Evolutionary conservation across 768 basidiomycete genomes (phyloP), one percentile per base, ranked within the genome.

Genomic region (Auricularia sp.): DNA sequence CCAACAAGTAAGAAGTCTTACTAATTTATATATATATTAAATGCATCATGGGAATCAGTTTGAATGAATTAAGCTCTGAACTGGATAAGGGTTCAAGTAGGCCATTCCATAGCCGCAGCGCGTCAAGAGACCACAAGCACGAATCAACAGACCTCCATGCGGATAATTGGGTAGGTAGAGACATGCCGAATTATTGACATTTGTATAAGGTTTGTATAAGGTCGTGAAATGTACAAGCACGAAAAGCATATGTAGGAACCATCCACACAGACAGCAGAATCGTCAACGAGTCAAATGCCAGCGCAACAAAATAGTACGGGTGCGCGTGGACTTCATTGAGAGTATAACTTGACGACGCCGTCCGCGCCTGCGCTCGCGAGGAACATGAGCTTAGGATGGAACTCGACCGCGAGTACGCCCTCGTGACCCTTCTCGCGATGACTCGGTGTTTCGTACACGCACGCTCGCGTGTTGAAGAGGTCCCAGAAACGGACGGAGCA

Each of bases 401-500:
- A 90, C 67, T 89, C 87, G 12, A 96, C 87, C 69, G 87, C 91
- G 67, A 97, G 79, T 23, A 96, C 92, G 47, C 97, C 97, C 74
- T 98, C 94, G 62, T 85, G 83, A 51, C 86, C 88, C 76, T 95
- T 96, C 77, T 88, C 85, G 59, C 96, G 84, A 77, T 98, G 97
- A 43, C 84, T 84, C 36, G 90, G 87, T 66, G 91, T 83, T 74
- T 98, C 97, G 70, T 98, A 95, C 14, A 93, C 76, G 73, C 93
- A 96, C 56, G 87, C 83, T 44, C 84, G 83, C 63, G 87, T 81
- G 66, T 87, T 87, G 42, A 91, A 83, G 61, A 98, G 75, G 73
- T 96, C 92, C 97, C 97, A 99, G 77, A 97, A 88, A 33, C 95
- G 90, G 43, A 93, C 79, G 16, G 93, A 95, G 72, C 94, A 94